These are phyloP conservation scores for Madurella mycetomatis DNA, from an alignment of 2,329 filamentous ascomycete genomes.

Conservation along the genomic window DNA sequence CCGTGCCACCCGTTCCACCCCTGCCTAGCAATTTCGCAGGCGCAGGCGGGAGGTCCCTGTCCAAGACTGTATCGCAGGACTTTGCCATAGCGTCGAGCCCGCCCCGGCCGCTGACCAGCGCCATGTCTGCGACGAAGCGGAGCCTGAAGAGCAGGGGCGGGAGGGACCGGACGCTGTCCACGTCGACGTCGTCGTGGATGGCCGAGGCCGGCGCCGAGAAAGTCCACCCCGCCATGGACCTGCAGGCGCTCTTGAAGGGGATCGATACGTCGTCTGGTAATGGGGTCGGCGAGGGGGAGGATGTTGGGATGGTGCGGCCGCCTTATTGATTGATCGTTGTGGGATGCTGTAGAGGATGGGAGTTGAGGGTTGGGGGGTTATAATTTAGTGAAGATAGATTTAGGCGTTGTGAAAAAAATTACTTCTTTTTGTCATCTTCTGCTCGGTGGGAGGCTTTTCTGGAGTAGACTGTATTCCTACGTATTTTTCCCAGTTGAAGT, in stretches of 20 bases:
- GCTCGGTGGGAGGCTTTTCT: too few species aligned
- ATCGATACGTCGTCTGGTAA: slow-evolving; percentile 42
- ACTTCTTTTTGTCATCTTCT: too few species aligned
- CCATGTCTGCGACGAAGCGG: slow-evolving; percentile 26
- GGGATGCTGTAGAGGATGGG: neutral
- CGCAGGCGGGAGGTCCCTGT: slow-evolving; percentile 11
- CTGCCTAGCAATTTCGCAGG: slow-evolving; percentile 37
- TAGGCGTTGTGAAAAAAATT: too few species aligned
- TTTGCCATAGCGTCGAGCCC: slow-evolving; percentile 6
- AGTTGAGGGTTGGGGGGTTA: too few species aligned
- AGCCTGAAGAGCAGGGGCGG: slow-evolving; percentile 41
- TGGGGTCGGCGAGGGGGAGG: slow-evolving; percentile 42
- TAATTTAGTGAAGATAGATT: too few species aligned
- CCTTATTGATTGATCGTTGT: slow-evolving; percentile 38
- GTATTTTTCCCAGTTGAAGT: too few species aligned
- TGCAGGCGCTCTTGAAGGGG: slow-evolving; percentile 46
- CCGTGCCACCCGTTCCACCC: slow-evolving; percentile 54
- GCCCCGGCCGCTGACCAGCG: slow-evolving; percentile 19
- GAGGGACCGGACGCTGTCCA: slow-evolving; percentile 24
- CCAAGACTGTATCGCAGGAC: slow-evolving; percentile 12
- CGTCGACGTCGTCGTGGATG: slow-evolving; percentile 32
- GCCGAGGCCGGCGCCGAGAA: slow-evolving; percentile 30
- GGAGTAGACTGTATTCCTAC: too few species aligned
- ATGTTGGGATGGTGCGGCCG: slow-evolving; percentile 43
- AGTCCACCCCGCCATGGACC: slow-evolving; percentile 38